Percentiles rank a stretch among this genome's conserved stretches.
phyloP scores from a whole-genome alignment of 305 asterid species.

The Caryopteris hybrid region DNA sequence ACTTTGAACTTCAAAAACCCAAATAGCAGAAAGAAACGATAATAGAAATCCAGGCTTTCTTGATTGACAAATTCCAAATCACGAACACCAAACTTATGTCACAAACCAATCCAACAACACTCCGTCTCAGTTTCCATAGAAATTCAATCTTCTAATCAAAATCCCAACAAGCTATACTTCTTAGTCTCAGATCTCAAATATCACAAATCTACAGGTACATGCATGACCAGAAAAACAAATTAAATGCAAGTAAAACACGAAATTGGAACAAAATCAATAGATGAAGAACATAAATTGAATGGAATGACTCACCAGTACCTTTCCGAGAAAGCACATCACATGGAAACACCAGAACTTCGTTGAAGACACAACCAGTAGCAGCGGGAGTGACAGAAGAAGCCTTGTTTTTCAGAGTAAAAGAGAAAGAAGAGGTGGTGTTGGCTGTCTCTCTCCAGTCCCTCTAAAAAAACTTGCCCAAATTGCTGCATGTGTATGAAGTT shows the following conservation, averaged over 20 bases:
- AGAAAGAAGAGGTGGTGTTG: background rate
- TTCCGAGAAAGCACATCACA: background rate
- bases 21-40: constrained; percentile 6
- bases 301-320: constrained; percentile 34
- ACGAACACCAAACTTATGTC: constrained; percentile 9
- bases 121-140: constrained; percentile 20
- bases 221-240: constrained; percentile 23
- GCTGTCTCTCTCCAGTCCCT: background rate
- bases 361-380: constrained; percentile 12
- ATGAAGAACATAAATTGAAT: background rate
- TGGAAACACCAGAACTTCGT: background rate
- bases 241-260: constrained; percentile 13
- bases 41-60: background rate
- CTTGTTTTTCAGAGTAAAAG: constrained; percentile 5
- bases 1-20: constrained; percentile 25
- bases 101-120: constrained; percentile 24
- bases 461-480: constrained; percentile 29
- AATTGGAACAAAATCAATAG: background rate
- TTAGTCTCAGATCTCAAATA: constrained; percentile 56
- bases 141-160: constrained; percentile 22
- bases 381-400: constrained; percentile 8
- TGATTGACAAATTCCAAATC: constrained; percentile 20
- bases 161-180: constrained; percentile 24
- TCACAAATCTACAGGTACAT: constrained; percentile 26
- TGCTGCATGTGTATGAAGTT: constrained; percentile 35